Conservation (phyloP, 345 rosid species). For the Gossypium ekmanianum region DNA sequence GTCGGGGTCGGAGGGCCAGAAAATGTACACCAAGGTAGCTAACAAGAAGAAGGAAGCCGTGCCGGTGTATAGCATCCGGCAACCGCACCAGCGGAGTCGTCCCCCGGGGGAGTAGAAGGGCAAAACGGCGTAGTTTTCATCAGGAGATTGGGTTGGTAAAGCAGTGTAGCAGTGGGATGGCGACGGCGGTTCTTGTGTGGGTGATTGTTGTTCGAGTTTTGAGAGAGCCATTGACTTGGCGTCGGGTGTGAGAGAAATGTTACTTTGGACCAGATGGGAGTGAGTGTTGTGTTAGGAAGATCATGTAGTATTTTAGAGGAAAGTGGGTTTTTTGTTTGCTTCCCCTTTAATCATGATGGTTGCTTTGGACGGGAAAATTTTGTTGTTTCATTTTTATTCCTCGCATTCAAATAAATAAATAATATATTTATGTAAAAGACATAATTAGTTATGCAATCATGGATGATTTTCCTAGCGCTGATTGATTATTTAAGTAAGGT, state of each 20-base stretch:
- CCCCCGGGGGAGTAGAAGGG: conserved; percentile 16
- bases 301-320: conserved; percentile 22
- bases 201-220: conserved; percentile 13
- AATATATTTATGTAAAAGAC: too few species aligned
- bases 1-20: conserved; percentile 76
- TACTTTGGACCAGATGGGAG: background rate
- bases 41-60: conserved; percentile 33
- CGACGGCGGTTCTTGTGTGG: conserved; percentile 12
- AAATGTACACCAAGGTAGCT: conserved; percentile 33
- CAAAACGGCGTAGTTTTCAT: conserved; percentile 30
- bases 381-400: too few species aligned
- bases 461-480: background rate
- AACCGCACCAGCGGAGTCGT: background rate
- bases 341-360: conserved; percentile 5
- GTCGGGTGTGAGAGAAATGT: conserved; percentile 9
- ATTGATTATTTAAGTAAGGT: background rate
- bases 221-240: conserved; percentile 30
- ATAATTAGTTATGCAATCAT: background rate
- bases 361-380: too few species aligned
- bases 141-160: conserved; percentile 27
- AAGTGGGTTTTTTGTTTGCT: conserved; percentile 26
- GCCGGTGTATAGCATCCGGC: conserved; percentile 28
- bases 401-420: too few species aligned
- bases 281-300: background rate
- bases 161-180: conserved; percentile 23